Evolutionary conservation across 2,329 filamentous ascomycete species (phyloP).

Genomic region (Colletotrichum truncatum): DNA sequence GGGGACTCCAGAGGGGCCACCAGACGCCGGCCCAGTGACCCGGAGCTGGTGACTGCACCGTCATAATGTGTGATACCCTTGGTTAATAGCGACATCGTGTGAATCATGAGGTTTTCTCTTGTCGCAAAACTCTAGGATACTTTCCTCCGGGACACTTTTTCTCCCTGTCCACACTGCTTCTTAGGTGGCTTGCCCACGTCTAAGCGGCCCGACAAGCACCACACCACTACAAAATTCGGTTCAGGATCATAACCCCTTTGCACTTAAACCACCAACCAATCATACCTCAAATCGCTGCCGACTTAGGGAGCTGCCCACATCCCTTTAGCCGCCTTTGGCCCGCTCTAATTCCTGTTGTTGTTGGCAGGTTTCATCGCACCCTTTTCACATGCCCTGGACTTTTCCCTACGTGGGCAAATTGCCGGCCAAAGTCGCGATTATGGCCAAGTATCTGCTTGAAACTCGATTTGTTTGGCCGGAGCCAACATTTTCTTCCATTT

Average conservation of each 20-base stretch:
- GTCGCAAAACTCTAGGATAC: not conserved
- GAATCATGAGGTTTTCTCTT: conserved; percentile 13
- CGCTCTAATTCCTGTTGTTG: conserved; percentile 15
- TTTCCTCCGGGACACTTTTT: not conserved
- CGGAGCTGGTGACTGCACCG: conserved; percentile 18
- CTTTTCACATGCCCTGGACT: conserved; percentile 15
- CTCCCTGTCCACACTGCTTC: not conserved
- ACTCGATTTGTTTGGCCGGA: not conserved
- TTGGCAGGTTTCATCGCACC: conserved; percentile 8
- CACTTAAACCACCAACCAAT: conserved; percentile 11
- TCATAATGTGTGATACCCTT: not conserved
- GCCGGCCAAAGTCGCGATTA: not conserved
- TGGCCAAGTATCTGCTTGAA: not conserved
- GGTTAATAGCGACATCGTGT: not conserved
- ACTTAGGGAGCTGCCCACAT: conserved; percentile 4
- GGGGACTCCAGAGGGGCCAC: conserved; percentile 3
- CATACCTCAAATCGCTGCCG: not conserved
- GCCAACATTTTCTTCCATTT: conserved; percentile 5
- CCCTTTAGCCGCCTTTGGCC: conserved; percentile 9
- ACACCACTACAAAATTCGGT: not conserved
- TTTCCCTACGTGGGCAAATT: conserved; percentile 8
- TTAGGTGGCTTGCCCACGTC: not conserved
- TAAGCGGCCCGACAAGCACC: not conserved
- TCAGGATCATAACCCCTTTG: conserved; percentile 22
- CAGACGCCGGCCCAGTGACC: conserved; percentile 24